Base-by-base conservation (phyloP, 2,329 filamentous ascomycete species). In the Hypoxylon sp. region DNA sequence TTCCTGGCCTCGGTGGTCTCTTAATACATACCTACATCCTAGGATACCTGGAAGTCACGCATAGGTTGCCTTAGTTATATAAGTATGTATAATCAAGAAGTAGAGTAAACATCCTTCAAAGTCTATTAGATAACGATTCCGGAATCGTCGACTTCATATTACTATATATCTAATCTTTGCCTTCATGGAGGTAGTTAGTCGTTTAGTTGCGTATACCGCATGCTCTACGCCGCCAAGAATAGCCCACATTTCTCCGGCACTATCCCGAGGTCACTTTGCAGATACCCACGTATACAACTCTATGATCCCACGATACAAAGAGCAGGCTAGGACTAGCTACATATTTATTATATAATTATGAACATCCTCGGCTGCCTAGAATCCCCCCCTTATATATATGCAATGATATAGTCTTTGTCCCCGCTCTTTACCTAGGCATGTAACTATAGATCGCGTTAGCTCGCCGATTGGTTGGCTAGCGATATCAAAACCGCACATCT, bases 381-480 rank as follows among this genome's bases (percentile, higher is more conserved):
- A 21, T 19, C 28, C 53, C 38, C 38, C 53, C 17, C 34, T 34
- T 34, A 56, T 17, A 13, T 45, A 56, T 14, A 32, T 38, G 32
- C 28, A 43, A 34, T 17, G 48, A 25, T 32, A 59, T 38, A 41
- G 43, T 25, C 11, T 48, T 21, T 19, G 49, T 60, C 62, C 43
- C 55, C 62, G 62, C 62, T 65, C 43, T 59, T 55, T 45, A 11
- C 34, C 45, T 49, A 48, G 19, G 21, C 10, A 36, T 46, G 10
- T 46, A 28, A 30, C 13, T 19, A 55, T 34, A 7, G 19, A 51
- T 34, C 34, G 25, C 19, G 23, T 50, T 21, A 23, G n/a, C 48
- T 32, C 17, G 41, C 48, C 52, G 52, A 66, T 66, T 66, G 63
- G 53, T 7, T 2, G 11, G 21, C 23, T 60, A 32, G 38, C 46